Percentiles rank a stretch among this genome's conserved stretches.
Evolutionary conservation across 2,329 filamentous ascomycete species (phyloP).

Genomic region (Curvularia sp.): DNA sequence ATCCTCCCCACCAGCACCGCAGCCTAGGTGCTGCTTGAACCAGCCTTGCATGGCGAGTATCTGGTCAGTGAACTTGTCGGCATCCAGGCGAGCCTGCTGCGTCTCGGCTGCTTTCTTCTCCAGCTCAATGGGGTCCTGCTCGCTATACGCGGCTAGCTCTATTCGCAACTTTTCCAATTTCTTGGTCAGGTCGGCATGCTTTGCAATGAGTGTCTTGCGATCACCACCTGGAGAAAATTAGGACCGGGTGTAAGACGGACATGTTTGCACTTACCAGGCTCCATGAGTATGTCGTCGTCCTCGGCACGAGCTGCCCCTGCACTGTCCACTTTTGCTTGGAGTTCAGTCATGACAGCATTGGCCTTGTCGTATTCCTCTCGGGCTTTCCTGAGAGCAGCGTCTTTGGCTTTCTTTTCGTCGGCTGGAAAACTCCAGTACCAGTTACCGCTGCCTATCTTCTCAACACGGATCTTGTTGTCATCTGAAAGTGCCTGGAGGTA

Average conservation of each 20-base stretch:
- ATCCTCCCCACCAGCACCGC: slow-evolving; percentile 56
- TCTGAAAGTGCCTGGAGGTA: slow-evolving; percentile 68
- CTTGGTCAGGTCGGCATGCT: slow-evolving; percentile 46
- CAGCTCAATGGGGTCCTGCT: slow-evolving; percentile 56
- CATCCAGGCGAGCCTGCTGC: slow-evolving; percentile 36
- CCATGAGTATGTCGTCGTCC: slow-evolving; percentile 49
- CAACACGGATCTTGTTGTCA: slow-evolving; percentile 67
- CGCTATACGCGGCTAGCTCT: slow-evolving; percentile 55
- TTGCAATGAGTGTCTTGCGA: slow-evolving; percentile 50
- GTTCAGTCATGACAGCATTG: slow-evolving; percentile 44
- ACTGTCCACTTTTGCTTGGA: slow-evolving; percentile 52
- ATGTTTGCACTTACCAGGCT: slow-evolving; percentile 32
- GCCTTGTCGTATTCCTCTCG: slow-evolving; percentile 51
- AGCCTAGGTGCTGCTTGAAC: slow-evolving; percentile 46
- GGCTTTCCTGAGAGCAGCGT: slow-evolving; percentile 50
- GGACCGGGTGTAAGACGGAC: not conserved
- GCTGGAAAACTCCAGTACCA: slow-evolving; percentile 75
- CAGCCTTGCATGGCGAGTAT: slow-evolving; percentile 57
- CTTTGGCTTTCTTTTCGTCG: slow-evolving; percentile 61
- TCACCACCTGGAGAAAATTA: slow-evolving; percentile 31
- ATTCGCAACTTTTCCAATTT: slow-evolving; percentile 50
- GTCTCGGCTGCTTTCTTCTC: slow-evolving; percentile 51
- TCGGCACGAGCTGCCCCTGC: slow-evolving; percentile 50
- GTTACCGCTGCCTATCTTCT: slow-evolving; percentile 75
- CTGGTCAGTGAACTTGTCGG: slow-evolving; percentile 54